Evolutionary conservation across 148 eudicot species (phyloP).

Genomic region (Salicornia ramosissima): DNA sequence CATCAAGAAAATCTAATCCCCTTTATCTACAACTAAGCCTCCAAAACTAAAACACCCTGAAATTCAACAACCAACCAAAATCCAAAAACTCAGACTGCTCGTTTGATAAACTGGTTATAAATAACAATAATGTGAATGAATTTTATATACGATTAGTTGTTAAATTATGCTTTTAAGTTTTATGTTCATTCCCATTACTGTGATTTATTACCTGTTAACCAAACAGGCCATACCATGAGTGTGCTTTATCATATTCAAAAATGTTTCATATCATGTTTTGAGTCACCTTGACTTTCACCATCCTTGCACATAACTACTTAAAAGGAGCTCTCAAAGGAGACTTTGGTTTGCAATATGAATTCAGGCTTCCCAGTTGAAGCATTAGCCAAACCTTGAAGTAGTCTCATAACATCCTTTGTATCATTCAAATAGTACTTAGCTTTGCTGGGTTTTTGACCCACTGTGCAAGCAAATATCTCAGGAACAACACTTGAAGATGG

Average conservation of each 20-base stretch:
- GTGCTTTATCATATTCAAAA: constrained; percentile 2
- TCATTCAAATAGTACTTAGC: constrained; percentile 61
- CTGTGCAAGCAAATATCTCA: constrained; percentile 60
- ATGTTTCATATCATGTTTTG: not conserved
- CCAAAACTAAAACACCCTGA: constrained; percentile 17
- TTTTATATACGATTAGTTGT: no score
- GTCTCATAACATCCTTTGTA: constrained; percentile 38
- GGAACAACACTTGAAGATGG: constrained; percentile 29
- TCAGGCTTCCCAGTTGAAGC: constrained; percentile 35
- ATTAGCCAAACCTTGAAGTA: constrained; percentile 44
- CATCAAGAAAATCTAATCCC: constrained; percentile 15
- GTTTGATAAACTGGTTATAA: no score
- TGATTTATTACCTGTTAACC: no score
- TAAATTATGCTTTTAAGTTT: no score
- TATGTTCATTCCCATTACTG: no score
- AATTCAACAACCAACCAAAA: constrained; percentile 12
- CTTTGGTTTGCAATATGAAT: constrained; percentile 18
- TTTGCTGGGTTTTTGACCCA: constrained; percentile 74
- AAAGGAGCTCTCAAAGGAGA: constrained; percentile 34
- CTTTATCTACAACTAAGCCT: constrained; percentile 21
- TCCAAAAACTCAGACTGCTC: constrained; percentile 1
- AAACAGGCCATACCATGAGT: no score
- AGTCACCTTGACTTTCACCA: not conserved
- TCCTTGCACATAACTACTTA: not conserved
- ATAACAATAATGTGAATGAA: no score